phyloP scores from a whole-genome alignment of 2,329 filamentous ascomycete genomes.

The Venturia pyrina region DNA sequence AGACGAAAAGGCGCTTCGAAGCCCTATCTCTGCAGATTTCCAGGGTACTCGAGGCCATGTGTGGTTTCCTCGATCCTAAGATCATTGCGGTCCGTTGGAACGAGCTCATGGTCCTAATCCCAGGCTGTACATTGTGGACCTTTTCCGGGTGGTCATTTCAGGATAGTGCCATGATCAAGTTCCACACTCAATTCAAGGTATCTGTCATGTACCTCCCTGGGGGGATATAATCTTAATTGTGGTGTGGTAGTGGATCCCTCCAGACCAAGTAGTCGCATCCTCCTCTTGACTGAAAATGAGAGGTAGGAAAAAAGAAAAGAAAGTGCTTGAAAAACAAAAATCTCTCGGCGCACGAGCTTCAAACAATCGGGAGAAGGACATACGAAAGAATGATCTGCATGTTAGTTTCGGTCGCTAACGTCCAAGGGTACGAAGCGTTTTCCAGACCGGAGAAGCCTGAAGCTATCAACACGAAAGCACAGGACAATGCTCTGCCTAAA shows the following conservation, averaged over 20 bases:
- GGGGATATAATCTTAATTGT: neutral
- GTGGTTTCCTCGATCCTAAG: neutral
- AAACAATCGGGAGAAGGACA: neutral
- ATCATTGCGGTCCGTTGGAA: neutral
- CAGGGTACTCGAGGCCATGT: neutral
- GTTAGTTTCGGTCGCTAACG: neutral
- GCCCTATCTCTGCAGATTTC: neutral
- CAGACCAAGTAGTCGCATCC: neutral
- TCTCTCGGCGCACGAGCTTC: neutral
- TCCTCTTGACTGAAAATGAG: neutral
- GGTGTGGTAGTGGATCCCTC: neutral
- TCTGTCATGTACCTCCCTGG: neutral
- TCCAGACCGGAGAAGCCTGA: neutral
- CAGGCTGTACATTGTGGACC: neutral
- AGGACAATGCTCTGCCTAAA: neutral
- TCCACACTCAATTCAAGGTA: neutral
- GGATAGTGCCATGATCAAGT: neutral
- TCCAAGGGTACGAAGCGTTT: neutral
- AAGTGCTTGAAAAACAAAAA: neutral
- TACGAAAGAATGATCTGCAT: neutral
- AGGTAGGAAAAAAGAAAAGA: neutral
- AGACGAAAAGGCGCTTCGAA: neutral
- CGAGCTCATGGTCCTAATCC: neutral
- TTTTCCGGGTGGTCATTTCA: neutral
- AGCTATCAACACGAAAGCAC: neutral